Evolutionary conservation across 495 filamentous ascomycete genomes (phyloP).

Genomic region (Lophium mytilinum): DNA sequence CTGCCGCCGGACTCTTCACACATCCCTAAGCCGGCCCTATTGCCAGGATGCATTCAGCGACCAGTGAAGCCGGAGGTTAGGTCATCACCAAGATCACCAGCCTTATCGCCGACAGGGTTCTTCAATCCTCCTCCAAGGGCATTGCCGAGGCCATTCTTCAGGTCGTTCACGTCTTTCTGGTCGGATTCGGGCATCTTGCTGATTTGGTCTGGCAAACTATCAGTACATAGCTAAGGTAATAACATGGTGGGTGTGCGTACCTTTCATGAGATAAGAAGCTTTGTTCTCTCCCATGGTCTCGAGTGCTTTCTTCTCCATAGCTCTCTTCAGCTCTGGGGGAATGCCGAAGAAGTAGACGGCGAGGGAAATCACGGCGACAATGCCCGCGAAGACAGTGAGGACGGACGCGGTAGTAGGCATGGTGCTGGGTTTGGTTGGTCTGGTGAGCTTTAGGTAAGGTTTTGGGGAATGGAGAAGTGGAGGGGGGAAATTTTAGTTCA

Average conservation of each 20-base stretch:
- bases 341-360: slow-evolving; percentile 34
- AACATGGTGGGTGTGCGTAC: background rate
- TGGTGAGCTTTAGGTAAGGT: slow-evolving; percentile 3
- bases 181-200: slow-evolving; percentile 34
- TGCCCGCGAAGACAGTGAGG: slow-evolving; percentile 20
- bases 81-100: slow-evolving; percentile 30
- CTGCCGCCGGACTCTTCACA: background rate
- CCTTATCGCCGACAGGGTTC: slow-evolving; percentile 33
- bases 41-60: slow-evolving; percentile 12
- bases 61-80: slow-evolving; percentile 22
- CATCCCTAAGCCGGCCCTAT: slow-evolving; percentile 2
- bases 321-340: slow-evolving; percentile 33
- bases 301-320: slow-evolving; percentile 40
- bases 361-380: slow-evolving; percentile 16
- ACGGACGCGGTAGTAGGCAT: slow-evolving; percentile 5
- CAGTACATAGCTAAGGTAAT: background rate
- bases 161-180: slow-evolving; percentile 33
- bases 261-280: slow-evolving; percentile 35
- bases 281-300: slow-evolving; percentile 49
- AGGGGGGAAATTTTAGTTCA: background rate
- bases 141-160: slow-evolving; percentile 32
- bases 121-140: slow-evolving; percentile 28
- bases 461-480: background rate
- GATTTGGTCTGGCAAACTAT: slow-evolving; percentile 24
- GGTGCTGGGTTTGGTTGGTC: slow-evolving; percentile 5